phyloP scores from a whole-genome alignment of 352 stramenopile species.

The Phytophthora constricta region DNA sequence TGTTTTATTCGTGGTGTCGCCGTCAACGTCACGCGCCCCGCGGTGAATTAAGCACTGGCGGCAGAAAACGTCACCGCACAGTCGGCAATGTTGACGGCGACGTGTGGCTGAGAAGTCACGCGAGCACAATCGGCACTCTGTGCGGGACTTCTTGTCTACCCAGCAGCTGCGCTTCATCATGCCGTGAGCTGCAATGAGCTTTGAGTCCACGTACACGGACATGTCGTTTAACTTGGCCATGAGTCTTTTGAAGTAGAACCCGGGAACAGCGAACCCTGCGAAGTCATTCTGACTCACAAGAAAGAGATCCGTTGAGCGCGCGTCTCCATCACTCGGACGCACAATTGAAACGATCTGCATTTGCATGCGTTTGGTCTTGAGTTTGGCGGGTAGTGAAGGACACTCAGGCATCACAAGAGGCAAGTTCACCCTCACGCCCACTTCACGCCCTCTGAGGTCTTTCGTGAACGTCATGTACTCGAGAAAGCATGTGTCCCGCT shows the following conservation, averaged over 20 bases:
- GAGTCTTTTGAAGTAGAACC: constrained; percentile 48
- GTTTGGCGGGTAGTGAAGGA: constrained; percentile 44
- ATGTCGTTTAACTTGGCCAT: constrained; percentile 61
- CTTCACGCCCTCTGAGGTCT: constrained; percentile 57
- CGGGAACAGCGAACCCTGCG: constrained; percentile 35
- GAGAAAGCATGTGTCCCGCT: constrained; percentile 72
- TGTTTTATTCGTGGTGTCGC: constrained; percentile 19
- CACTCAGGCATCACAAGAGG: constrained; percentile 65
- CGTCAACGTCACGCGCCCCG: constrained; percentile 26
- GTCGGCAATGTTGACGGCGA: constrained; percentile 71
- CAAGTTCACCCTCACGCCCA: constrained; percentile 66
- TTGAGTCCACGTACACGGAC: constrained; percentile 55
- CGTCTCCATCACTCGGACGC: constrained; percentile 29
- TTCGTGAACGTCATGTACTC: constrained; percentile 78
- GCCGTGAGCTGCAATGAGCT: constrained; percentile 53
- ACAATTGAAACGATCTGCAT: constrained; percentile 62
- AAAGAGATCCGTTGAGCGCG: constrained; percentile 54
- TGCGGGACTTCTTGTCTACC: constrained; percentile 54
- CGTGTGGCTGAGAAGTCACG: constrained; percentile 58
- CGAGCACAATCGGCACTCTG: constrained; percentile 62
- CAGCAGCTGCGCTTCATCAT: constrained; percentile 53
- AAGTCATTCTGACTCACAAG: constrained; percentile 62
- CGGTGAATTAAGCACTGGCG: constrained; percentile 63
- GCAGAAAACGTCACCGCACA: constrained; percentile 82
- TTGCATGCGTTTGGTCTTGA: constrained; percentile 61